Evolutionary conservation across 2,329 filamentous ascomycete genomes (phyloP).

Genomic region (Trichoderma harzianum): DNA sequence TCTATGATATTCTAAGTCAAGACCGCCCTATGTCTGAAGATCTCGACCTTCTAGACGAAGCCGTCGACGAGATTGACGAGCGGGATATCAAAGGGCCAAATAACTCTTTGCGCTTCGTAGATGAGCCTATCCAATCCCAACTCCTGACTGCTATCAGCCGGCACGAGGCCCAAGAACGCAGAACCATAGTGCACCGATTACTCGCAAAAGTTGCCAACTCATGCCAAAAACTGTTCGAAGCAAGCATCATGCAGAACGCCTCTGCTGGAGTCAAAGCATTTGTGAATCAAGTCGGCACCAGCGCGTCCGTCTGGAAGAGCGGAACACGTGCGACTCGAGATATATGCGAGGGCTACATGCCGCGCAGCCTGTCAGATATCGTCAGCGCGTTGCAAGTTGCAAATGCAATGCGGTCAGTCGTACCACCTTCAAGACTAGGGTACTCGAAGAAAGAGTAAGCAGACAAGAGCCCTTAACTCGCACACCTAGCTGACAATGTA

Average conservation of each 20-base stretch:
- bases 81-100: background rate
- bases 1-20: background rate
- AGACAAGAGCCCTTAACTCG: background rate
- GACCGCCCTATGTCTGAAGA: background rate
- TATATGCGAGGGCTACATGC: background rate
- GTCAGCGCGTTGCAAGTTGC: background rate
- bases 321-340: background rate
- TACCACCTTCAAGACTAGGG: background rate
- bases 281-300: background rate
- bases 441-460: background rate
- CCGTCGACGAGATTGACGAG: background rate
- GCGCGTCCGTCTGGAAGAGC: background rate
- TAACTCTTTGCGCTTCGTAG: background rate
- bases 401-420: background rate
- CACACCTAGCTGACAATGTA: background rate
- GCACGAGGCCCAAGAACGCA: background rate
- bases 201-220: background rate
- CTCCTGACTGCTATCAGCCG: background rate
- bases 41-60: background rate
- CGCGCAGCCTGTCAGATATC: background rate
- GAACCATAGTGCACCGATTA: background rate
- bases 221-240: background rate
- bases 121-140: background rate
- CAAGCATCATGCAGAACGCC: background rate
- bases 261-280: background rate